Evolutionary conservation across 106 monocot genomes (phyloP), one percentile per base, ranked within the genome.

Genomic region (Acorus gramineus): DNA sequence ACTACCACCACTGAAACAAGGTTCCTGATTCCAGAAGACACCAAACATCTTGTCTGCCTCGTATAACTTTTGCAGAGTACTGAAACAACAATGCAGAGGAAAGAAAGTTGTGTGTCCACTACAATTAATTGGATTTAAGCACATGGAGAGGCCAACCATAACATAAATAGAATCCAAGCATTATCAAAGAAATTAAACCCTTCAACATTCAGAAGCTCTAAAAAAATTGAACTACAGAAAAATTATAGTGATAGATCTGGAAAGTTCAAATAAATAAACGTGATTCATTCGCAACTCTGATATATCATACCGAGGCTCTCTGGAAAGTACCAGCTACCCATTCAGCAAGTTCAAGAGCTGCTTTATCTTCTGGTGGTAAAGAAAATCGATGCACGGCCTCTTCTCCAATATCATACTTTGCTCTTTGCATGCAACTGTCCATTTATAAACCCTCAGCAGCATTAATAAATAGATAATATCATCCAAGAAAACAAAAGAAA

Each of bases 351-450:
- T 87, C 78, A 76, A 96, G 87, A 60, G 78, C 78, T 28, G 82
- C 84, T 79, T 85, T 90, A 73, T 96, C 95, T 79, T 96, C 95
- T 43, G 81, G 74, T 69, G 90, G 76, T 63, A 96, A 84, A 53
- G 87, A 85, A 78, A 96, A 96, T 64, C 84, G 79, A 46, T 74
- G 82, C 13, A 87, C 95, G 73, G 87, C 90, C 74, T 96, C 95
- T 76, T 96, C 84, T 42, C 90, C 90, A 72, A 96, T 79, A 71
- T 84, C 85, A 79, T 90, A 90, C 52, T 90, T 80, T 61, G 84
- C 87, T 78, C 71, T 85, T 80, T 90, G 86, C 80, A 96, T 80
- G 67, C 90, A 96, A 62, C 95, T 96, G 82, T 14, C 56, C 55
- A 70, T 45, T 51, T 8, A 60, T 28, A n/a, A 62, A 46, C 67